These are phyloP conservation scores for Pseudevernia furfuracea DNA, from an alignment of 495 filamentous ascomycete species.

Conservation along the genomic window DNA sequence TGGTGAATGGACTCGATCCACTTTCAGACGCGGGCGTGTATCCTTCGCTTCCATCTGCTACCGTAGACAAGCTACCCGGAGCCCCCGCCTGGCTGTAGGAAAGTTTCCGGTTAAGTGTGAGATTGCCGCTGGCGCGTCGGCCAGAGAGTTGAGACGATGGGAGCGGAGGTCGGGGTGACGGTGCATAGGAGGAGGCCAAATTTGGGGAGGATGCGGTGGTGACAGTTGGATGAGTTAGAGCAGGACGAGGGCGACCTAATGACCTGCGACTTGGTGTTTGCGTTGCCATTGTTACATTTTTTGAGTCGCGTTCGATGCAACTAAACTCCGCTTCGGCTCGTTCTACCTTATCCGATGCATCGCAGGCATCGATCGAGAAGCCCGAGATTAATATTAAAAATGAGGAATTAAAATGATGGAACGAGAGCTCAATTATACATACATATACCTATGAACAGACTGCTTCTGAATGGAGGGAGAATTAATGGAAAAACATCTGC, in stretches of 20 bases:
- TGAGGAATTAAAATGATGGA: not conserved
- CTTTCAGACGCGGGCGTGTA: conserved; percentile 48
- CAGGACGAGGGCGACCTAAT: conserved; percentile 35
- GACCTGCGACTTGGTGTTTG: conserved; percentile 37
- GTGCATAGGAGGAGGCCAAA: conserved; percentile 41
- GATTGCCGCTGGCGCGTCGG: conserved; percentile 32
- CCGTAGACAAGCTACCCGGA: conserved; percentile 48
- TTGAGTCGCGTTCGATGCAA: not conserved
- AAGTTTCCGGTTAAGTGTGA: conserved; percentile 53
- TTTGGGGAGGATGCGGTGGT: conserved; percentile 55
- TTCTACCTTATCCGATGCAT: no score
- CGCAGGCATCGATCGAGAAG: no score
- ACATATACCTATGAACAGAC: not conserved
- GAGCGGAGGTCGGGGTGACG: conserved; percentile 29
- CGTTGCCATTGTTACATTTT: conserved; percentile 18
- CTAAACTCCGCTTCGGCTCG: not conserved
- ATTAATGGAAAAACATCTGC: not conserved
- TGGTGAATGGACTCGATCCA: conserved; percentile 27
- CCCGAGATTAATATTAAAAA: not conserved
- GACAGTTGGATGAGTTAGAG: conserved; percentile 36
- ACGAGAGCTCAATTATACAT: not conserved
- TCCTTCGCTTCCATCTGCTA: conserved; percentile 53
- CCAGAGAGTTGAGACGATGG: conserved; percentile 30
- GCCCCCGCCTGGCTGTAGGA: conserved; percentile 53
- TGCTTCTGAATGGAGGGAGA: not conserved